A percentile compares a stretch with the other conserved stretches of the same genome.
phyloP scores from a whole-genome alignment of 331 rosid species.

The Quercus lobata region DNA sequence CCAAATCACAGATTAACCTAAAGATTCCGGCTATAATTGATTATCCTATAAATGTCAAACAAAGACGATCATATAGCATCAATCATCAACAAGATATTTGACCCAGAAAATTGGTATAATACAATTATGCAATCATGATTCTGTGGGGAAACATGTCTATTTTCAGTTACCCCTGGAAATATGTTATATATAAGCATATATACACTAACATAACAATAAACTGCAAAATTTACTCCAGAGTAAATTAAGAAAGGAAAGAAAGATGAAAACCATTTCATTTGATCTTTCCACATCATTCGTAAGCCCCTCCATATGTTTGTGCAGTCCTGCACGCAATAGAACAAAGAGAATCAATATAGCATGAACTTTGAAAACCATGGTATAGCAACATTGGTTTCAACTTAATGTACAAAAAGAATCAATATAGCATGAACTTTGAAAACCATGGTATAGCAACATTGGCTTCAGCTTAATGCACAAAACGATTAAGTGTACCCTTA shows the following conservation, averaged over 20 bases:
- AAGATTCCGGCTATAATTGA: background rate
- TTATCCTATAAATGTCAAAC: background rate
- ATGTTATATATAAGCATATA: background rate
- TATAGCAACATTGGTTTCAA: background rate
- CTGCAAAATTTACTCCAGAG: background rate
- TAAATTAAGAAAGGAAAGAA: slow-evolving; percentile 12
- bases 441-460: background rate
- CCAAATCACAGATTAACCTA: no score
- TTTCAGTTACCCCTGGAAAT: background rate
- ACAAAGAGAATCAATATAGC: slow-evolving; percentile 2
- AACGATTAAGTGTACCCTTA: background rate
- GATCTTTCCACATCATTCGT: slow-evolving; percentile 95
- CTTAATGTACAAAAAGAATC: background rate
- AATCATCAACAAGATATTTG: background rate
- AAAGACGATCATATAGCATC: background rate
- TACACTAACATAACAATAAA: background rate
- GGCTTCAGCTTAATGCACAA: background rate
- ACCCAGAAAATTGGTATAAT: background rate
- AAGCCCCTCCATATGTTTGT: slow-evolving; percentile 73
- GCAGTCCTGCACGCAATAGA: slow-evolving; percentile 52
- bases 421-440: slow-evolving; percentile 10
- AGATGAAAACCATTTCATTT: slow-evolving; percentile 66
- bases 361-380: slow-evolving; percentile 2
- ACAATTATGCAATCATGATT: background rate
- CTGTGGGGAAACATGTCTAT: no score